These are phyloP conservation scores for Mucor saturninus DNA, from an alignment of 371 early-diverging fungal genomes.

Conservation along the genomic window DNA sequence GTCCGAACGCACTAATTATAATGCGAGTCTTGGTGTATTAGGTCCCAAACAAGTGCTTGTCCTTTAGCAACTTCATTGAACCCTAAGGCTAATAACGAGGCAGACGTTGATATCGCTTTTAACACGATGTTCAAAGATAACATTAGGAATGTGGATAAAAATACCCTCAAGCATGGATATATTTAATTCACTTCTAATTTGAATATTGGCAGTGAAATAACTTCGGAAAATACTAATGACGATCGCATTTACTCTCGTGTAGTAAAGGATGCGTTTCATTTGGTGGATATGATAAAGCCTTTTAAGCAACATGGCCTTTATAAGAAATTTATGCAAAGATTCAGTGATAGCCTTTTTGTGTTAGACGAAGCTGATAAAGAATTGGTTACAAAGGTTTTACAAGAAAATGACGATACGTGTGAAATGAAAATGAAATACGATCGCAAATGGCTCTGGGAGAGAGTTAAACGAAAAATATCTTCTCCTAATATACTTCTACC, in stretches of 20 bases:
- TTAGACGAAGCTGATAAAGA: conserved; percentile 6
- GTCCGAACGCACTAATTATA: too few relatives aligned
- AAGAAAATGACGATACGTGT: not conserved
- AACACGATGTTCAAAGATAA: too few relatives aligned
- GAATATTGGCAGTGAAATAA: too few relatives aligned
- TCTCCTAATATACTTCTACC: conserved; percentile 3
- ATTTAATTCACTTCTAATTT: too few relatives aligned
- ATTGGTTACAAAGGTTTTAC: not conserved
- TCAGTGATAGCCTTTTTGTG: not conserved
- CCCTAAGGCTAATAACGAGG: too few relatives aligned
- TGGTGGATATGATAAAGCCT: conserved; percentile 5
- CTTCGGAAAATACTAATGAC: too few relatives aligned
- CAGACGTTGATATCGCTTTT: too few relatives aligned
- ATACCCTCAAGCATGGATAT: too few relatives aligned
- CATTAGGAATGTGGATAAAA: too few relatives aligned
- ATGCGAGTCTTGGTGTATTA: too few relatives aligned
- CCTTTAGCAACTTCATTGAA: too few relatives aligned
- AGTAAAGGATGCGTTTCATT: conserved; percentile 3
- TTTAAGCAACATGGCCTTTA: conserved; percentile 5
- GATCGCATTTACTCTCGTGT: not conserved
- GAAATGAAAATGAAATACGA: conserved; percentile 6
- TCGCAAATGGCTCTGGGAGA: conserved; percentile 5
- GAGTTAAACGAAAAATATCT: conserved; percentile 10
- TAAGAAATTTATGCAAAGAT: not conserved
- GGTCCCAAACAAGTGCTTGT: too few relatives aligned